Evolutionary conservation across 2,329 filamentous ascomycete species (phyloP), one percentile per base, ranked within the genome.

Genomic region (Arthrinium puccinioides): DNA sequence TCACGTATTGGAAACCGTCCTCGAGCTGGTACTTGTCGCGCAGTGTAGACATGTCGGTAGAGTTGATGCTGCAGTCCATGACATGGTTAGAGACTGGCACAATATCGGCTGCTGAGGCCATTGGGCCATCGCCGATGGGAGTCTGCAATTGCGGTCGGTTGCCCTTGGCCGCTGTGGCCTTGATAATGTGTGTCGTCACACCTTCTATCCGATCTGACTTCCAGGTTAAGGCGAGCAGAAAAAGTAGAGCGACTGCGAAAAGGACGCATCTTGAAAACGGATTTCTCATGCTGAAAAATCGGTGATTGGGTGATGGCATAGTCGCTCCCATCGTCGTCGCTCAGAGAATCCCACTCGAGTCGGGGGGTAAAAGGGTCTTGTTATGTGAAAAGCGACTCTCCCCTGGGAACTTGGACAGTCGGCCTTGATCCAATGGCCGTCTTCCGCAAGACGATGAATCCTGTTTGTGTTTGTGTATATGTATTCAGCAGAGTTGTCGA

Each of bases 1-100:
- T 72, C 40, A 67, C 62, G 57, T 77, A 77, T 45, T 77, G 67
- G 45, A 77, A 70, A 26, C 61, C 62, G 27, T 71, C 63, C 18
- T 64, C 59, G 10, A 79, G 60, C 9, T 60, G 55, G 47, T 72
- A 72, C 43, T 62, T 66, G 19, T 66, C 48, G 46, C 68, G 63
- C 39, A 76, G 50, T 5, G 60, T 53, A 33, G 57, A 55, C 39
- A 77, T 61, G 36, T 67, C 63, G 10, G 62, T 59, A 28, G 60
- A 58, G 51, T 77, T 66, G 40, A 72, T 55, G 43, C 61, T 60
- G 56, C 73, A 78, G 48, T 72, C 61, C 63, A 72, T 67, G 15
- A 58, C 45, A 38, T 61, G 56, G 9, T 41, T 48, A 2, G 55
- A 53, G 27, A 60, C 50, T 4, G 57, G 57, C 4, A 53, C 50